phyloP scores from a whole-genome alignment of 2,329 filamentous ascomycete genomes.

The Aureobasidium sp. region DNA sequence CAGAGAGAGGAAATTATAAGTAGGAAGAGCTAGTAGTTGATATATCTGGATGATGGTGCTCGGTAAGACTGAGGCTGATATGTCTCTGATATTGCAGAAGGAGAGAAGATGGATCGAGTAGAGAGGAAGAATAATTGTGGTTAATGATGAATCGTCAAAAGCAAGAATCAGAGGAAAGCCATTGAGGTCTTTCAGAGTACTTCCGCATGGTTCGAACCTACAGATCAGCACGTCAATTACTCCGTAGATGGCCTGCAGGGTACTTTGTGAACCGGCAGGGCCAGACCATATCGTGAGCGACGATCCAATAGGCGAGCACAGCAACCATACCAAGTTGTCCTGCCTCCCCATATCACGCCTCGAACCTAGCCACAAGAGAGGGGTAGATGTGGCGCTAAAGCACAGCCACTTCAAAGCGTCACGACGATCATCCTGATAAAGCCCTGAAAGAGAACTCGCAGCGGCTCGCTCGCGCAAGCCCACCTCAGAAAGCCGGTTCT shows the following conservation, averaged over 20 bases:
- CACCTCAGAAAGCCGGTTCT: slow-evolving; percentile 6
- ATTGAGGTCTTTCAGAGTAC: background rate
- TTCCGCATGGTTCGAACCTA: background rate
- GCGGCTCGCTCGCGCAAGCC: background rate
- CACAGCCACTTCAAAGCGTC: slow-evolving; percentile 1
- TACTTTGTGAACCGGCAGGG: background rate
- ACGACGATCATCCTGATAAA: slow-evolving; percentile 1
- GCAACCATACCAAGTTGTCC: background rate
- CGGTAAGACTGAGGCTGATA: background rate
- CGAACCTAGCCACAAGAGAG: slow-evolving; percentile 6
- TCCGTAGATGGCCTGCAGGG: background rate
- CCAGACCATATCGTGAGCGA: background rate
- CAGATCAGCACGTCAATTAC: slow-evolving; percentile 1
- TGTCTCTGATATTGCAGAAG: background rate
- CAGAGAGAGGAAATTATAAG: background rate
- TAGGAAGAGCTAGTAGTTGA: background rate
- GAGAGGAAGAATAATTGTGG: background rate
- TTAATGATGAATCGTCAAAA: background rate
- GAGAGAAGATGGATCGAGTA: background rate
- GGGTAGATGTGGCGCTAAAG: slow-evolving; percentile 8
- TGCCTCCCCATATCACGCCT: background rate
- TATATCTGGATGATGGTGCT: background rate
- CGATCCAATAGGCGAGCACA: slow-evolving; percentile 2
- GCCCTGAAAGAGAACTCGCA: background rate
- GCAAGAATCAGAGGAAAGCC: background rate